A percentile compares a stretch with the other conserved stretches of the same genome.
These are phyloP conservation scores for Diacronema lutheri DNA, from an alignment of 78 protist genomes.

Conservation along the genomic window DNA sequence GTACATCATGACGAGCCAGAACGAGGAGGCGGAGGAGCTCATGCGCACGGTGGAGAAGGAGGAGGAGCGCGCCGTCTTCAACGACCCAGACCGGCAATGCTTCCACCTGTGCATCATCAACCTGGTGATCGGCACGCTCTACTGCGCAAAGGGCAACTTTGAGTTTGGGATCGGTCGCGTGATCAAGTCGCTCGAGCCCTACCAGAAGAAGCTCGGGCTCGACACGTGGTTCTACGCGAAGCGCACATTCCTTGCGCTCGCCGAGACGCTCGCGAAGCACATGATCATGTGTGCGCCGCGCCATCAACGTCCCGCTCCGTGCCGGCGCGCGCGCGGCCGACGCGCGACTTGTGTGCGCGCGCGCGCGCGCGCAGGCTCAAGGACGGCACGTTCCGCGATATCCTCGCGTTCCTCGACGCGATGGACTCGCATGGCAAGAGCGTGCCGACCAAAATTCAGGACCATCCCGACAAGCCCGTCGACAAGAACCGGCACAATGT, in stretches of 20 bases:
- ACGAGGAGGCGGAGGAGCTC: slow-evolving; percentile 69
- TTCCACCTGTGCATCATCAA: slow-evolving; percentile 75
- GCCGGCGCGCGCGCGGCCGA: too few species aligned
- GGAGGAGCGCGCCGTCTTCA: slow-evolving; percentile 51
- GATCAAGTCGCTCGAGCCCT: slow-evolving; percentile 75
- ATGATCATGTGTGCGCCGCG: slow-evolving; percentile 40
- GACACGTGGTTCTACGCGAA: slow-evolving; percentile 87
- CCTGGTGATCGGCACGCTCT: slow-evolving; percentile 84
- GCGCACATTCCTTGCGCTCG: slow-evolving; percentile 64
- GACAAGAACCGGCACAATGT: slow-evolving; percentile 34
- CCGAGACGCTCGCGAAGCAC: slow-evolving; percentile 73
- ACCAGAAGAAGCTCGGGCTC: slow-evolving; percentile 46
- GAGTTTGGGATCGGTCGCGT: slow-evolving; percentile 73
- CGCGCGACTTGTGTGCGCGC: too few species aligned
- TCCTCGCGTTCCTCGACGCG: slow-evolving; percentile 61
- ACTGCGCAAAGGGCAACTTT: slow-evolving; percentile 71
- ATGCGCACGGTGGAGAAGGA: slow-evolving; percentile 62
- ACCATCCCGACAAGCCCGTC: slow-evolving; percentile 18
- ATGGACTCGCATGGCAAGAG: slow-evolving; percentile 57
- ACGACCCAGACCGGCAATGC: slow-evolving; percentile 54
- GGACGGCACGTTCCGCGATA: slow-evolving; percentile 41
- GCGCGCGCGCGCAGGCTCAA: not conserved
- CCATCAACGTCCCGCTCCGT: not conserved
- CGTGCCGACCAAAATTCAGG: slow-evolving; percentile 42
- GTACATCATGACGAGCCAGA: slow-evolving; percentile 66